A percentile compares a stretch with the other conserved stretches of the same genome.
Conservation (phyloP, 1,139 yeast species). For the Debaryomycetaceae sp. region DNA sequence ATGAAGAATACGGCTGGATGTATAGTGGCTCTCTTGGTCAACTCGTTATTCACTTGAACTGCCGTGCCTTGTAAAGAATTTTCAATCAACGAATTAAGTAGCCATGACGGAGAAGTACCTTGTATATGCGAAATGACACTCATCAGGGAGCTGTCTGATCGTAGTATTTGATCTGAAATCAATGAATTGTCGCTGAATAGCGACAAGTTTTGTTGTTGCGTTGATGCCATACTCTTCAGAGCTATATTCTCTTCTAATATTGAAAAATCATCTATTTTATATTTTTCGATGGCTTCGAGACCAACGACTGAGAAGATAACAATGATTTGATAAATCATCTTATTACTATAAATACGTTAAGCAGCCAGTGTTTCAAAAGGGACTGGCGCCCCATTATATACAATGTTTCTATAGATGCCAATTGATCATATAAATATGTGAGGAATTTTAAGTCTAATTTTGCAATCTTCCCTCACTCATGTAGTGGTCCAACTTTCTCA, state of each 20-base stretch:
- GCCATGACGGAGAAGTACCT: constrained; percentile 70
- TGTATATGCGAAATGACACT: constrained; percentile 52
- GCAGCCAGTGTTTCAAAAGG: no score
- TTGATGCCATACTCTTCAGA: constrained; percentile 3
- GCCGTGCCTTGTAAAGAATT: constrained; percentile 42
- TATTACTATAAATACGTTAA: no score
- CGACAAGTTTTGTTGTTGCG: constrained; percentile 58
- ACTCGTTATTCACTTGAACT: constrained; percentile 31
- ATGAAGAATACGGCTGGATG: constrained; percentile 35
- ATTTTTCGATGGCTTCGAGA: no score
- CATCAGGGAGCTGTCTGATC: constrained; percentile 21
- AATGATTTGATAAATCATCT: no score
- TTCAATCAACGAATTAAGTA: constrained; percentile 47
- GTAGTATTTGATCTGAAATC: constrained; percentile 25
- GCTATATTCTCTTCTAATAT: no score
- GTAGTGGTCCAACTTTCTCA: constrained; percentile 34
- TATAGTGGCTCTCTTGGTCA: constrained; percentile 14
- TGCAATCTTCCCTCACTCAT: constrained; percentile 12
- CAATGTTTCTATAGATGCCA: neutral
- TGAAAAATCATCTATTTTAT: no score
- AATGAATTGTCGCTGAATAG: constrained; percentile 55
- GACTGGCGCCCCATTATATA: no score
- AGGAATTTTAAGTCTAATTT: constrained; percentile 1
- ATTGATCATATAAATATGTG: neutral
- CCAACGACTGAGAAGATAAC: no score